These are phyloP conservation scores for Geranium incanum DNA, from an alignment of 441 rosid species.

Conservation along the genomic window DNA sequence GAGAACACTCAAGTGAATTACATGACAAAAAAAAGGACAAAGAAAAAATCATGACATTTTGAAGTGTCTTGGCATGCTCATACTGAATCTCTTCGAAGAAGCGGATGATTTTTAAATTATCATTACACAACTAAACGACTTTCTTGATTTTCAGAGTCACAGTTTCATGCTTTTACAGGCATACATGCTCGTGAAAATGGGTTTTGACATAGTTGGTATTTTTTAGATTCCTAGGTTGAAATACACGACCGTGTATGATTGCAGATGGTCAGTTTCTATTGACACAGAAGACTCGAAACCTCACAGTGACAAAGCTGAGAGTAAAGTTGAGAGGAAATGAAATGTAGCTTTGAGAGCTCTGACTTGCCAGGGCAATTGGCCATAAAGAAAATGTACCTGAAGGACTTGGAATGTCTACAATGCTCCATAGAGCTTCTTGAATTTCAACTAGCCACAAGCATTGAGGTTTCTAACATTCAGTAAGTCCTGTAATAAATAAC, in stretches of 20 bases:
- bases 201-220: background rate
- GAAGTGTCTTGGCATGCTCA: no score
- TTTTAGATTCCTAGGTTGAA: conserved; percentile 17
- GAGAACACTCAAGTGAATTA: no score
- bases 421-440: conserved; percentile 18
- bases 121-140: no score
- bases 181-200: background rate
- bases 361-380: conserved; percentile 9
- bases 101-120: no score
- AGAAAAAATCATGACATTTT: no score
- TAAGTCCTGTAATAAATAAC: background rate
- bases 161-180: no score
- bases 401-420: conserved; percentile 19
- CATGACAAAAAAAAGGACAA: no score
- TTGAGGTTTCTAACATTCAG: background rate
- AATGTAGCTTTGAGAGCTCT: background rate
- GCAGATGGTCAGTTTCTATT: conserved; percentile 19
- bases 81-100: no score
- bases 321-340: background rate
- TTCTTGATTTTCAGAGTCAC: no score
- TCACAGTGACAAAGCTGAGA: background rate
- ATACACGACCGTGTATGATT: conserved; percentile 7
- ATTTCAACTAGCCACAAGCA: conserved; percentile 4
- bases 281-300: background rate
- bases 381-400: background rate